Evolutionary conservation across 1,139 yeast species (phyloP).

Genomic region (Candida sanyaensis): DNA sequence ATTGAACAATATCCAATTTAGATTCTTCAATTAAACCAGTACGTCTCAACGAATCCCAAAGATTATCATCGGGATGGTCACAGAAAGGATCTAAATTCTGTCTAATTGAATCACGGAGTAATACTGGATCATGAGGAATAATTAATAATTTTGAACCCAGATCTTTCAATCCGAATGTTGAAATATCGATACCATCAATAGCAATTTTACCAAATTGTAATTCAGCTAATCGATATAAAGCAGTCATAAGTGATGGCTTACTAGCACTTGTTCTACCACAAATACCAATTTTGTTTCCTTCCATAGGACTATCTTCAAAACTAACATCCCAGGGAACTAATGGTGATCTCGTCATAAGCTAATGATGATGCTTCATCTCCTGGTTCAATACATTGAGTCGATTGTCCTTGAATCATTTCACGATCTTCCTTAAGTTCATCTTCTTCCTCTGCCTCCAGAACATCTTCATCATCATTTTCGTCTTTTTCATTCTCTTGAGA

Average conservation of each 20-base stretch:
- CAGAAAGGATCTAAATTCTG: constrained; percentile 73
- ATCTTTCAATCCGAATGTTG: constrained; percentile 69
- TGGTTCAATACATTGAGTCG: constrained; percentile 14
- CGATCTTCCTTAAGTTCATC: constrained; percentile 23
- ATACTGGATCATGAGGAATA: constrained; percentile 93
- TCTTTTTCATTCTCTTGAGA: constrained; percentile 22
- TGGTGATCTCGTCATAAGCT: constrained; percentile 76
- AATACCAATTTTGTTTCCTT: constrained; percentile 72
- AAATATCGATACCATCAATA: constrained; percentile 63
- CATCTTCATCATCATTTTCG: constrained; percentile 21
- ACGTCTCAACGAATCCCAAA: constrained; percentile 39
- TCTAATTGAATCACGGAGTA: constrained; percentile 80
- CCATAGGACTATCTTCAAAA: constrained; percentile 50
- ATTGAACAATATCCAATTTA: constrained; percentile 23
- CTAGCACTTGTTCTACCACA: constrained; percentile 87
- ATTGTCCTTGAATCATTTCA: constrained; percentile 21
- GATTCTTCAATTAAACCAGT: constrained; percentile 29
- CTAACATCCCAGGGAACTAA: constrained; percentile 61
- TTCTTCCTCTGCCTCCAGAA: constrained; percentile 11
- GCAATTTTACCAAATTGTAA: constrained; percentile 49
- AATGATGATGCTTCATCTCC: constrained; percentile 46
- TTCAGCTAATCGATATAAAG: constrained; percentile 64
- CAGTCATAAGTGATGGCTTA: constrained; percentile 67
- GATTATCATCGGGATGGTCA: constrained; percentile 29
- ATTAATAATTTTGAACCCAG: constrained; percentile 79